Conservation (phyloP, 108 stramenopile species). For the Cylindrotheca closterium region DNA sequence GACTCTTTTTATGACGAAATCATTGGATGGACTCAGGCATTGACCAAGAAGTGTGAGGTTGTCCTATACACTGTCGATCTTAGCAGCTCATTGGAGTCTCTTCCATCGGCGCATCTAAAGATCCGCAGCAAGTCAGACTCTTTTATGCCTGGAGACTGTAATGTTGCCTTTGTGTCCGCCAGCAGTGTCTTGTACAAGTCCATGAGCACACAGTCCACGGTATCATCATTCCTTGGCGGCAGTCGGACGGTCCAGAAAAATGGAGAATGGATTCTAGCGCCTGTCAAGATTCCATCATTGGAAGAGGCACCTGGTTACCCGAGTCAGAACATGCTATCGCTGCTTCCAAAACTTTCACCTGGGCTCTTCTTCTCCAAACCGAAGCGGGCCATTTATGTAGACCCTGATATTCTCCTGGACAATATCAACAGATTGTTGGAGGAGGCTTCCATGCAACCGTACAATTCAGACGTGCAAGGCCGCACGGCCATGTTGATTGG, state of each 20-base stretch:
- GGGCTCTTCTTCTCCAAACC: conserved; percentile 65
- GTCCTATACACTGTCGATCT: conserved; percentile 77
- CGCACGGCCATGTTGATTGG: conserved; percentile 63
- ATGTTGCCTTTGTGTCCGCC: conserved; percentile 79
- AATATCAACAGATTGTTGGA: conserved; percentile 48
- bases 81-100: conserved; percentile 44
- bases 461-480: conserved; percentile 35
- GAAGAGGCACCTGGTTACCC: conserved; percentile 16
- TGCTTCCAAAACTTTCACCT: conserved; percentile 81
- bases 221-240: conserved; percentile 16
- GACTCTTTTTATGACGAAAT: conserved; percentile 70
- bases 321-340: conserved; percentile 19
- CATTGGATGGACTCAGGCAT: conserved; percentile 37
- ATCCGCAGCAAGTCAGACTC: conserved; percentile 39
- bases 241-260: conserved; percentile 17
- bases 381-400: conserved; percentile 61
- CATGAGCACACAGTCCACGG: not conserved
- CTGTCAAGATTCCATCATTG: conserved; percentile 41
- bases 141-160: conserved; percentile 58
- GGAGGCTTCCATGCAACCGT: conserved; percentile 46
- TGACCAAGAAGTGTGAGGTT: conserved; percentile 59
- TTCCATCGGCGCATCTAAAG: conserved; percentile 59
- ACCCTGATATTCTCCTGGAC: conserved; percentile 56
- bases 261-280: conserved; percentile 74
- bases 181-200: conserved; percentile 47